These are phyloP conservation scores for Zymoseptoria ardabiliae DNA, from an alignment of 2,329 filamentous ascomycete genomes.

Conservation along the genomic window DNA sequence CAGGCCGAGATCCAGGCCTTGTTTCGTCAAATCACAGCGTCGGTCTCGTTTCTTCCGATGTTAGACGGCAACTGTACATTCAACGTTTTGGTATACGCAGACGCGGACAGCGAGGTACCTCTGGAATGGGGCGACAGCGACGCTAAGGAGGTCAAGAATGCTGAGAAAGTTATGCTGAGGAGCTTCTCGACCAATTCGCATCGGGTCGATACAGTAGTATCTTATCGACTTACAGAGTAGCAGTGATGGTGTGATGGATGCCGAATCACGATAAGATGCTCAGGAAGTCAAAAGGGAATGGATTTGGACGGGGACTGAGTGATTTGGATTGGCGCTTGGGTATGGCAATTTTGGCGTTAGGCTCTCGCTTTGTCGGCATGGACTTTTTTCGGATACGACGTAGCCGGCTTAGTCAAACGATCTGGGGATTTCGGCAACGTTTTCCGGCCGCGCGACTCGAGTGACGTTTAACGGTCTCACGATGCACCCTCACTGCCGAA, in stretches of 20 bases:
- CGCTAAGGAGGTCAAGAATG: slow-evolving; percentile 90
- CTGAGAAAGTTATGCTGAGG: slow-evolving; percentile 88
- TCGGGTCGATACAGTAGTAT: slow-evolving; percentile 88
- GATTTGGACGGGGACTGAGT: neutral
- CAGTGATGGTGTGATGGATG: neutral
- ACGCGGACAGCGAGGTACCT: slow-evolving; percentile 91
- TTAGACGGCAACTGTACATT: slow-evolving; percentile 94
- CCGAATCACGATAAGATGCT: neutral
- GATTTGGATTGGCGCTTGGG: neutral
- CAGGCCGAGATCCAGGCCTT: slow-evolving; percentile 93
- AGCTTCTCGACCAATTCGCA: slow-evolving; percentile 96
- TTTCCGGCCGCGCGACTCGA: neutral
- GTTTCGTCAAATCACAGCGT: slow-evolving; percentile 96
- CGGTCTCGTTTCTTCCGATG: slow-evolving; percentile 92
- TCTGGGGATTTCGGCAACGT: neutral
- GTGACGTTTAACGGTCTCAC: neutral
- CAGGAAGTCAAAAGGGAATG: neutral
- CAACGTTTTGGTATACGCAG: slow-evolving; percentile 95
- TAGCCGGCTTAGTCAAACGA: neutral
- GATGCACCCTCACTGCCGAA: neutral
- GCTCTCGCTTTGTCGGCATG: too few relatives aligned
- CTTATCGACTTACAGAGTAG: slow-evolving; percentile 54
- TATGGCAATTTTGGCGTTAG: neutral
- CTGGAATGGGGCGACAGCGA: slow-evolving; percentile 98
- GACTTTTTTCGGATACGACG: too few relatives aligned